Conservation (phyloP, 2,329 filamentous ascomycete species). For the Xylariales sp. region DNA sequence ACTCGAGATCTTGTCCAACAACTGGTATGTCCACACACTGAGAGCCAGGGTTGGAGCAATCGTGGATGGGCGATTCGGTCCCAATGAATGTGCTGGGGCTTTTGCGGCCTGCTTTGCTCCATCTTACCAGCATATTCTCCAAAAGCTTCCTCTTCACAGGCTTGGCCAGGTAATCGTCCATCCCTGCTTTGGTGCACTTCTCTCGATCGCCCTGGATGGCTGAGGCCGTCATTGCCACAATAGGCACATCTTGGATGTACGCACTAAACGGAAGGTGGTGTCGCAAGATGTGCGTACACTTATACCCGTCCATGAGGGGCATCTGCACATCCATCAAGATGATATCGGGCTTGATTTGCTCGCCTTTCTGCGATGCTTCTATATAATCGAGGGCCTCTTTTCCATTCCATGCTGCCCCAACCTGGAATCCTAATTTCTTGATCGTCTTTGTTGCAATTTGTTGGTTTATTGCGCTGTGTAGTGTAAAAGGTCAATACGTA, state of each 20-base stretch:
- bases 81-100: constrained; percentile 14
- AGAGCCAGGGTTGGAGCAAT: no score
- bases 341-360: constrained; percentile 60
- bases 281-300: constrained; percentile 68
- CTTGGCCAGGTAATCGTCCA: constrained; percentile 74
- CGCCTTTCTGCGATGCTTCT: constrained; percentile 43
- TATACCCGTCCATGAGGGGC: constrained; percentile 74
- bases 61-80: constrained; percentile 28
- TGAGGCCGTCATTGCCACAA: constrained; percentile 78
- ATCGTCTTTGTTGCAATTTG: constrained; percentile 75
- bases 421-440: constrained; percentile 66
- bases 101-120: constrained; percentile 42
- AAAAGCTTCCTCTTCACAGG: constrained; percentile 65
- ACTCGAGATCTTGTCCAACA: constrained; percentile 8
- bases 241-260: constrained; percentile 59
- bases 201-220: constrained; percentile 74
- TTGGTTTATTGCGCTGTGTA: constrained; percentile 60
- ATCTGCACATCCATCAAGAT: constrained; percentile 79
- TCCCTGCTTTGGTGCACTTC: constrained; percentile 68
- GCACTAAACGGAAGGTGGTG: constrained; percentile 62
- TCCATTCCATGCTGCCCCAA: constrained; percentile 71
- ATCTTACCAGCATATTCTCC: constrained; percentile 68
- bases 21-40: constrained; percentile 16
- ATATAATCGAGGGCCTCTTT: constrained; percentile 75
- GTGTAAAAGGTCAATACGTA: no score